phyloP scores from a whole-genome alignment of 208 protist genomes.

The Leishmania major region DNA sequence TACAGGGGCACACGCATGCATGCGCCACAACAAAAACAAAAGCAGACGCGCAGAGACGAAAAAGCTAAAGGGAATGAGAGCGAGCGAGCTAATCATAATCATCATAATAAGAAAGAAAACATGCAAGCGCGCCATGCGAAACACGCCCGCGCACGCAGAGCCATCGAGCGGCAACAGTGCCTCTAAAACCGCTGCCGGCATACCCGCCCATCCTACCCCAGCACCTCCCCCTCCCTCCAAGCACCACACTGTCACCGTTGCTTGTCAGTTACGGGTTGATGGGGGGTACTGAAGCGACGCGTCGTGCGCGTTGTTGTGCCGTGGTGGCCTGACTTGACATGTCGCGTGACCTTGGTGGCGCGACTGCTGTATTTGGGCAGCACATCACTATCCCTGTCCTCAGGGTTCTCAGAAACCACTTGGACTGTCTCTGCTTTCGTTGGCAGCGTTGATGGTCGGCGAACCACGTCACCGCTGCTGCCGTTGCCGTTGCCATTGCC shows the following conservation, averaged over 20 bases:
- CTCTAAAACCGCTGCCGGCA: neutral
- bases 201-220: neutral
- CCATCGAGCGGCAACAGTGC: neutral
- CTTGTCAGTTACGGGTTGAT: neutral
- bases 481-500: neutral
- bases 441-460: neutral
- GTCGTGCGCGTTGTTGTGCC: neutral
- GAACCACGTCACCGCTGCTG: neutral
- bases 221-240: neutral
- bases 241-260: neutral
- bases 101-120: too few species aligned
- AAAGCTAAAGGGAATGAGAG: neutral
- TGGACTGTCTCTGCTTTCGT: neutral
- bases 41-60: neutral
- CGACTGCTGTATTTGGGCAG: neutral
- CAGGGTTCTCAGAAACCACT: neutral
- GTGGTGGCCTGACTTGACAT: neutral
- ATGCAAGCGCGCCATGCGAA: too few species aligned
- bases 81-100: neutral
- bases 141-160: neutral
- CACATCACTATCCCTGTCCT: neutral
- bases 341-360: neutral
- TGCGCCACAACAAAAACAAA: neutral
- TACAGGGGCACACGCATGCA: neutral
- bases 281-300: conserved; percentile 4